Conservation (phyloP, 2,329 filamentous ascomycete genomes). For the Botrytis sinoallii region DNA sequence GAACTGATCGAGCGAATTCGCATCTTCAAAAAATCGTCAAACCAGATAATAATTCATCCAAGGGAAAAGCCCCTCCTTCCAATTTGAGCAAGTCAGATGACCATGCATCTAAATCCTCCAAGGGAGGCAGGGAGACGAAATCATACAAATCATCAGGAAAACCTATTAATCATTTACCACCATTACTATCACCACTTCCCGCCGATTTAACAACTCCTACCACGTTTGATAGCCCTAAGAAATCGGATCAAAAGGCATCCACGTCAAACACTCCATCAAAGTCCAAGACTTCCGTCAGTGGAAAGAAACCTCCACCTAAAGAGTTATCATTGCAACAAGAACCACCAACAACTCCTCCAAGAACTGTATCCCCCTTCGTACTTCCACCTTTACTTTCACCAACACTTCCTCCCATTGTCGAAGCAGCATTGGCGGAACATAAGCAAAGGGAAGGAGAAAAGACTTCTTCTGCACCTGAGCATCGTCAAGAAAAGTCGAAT, state of each 20-base stretch:
- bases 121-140: slow-evolving; percentile 16
- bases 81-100: slow-evolving; percentile 25
- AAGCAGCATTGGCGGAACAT: slow-evolving; percentile 31
- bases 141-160: slow-evolving; percentile 10
- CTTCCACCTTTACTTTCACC: slow-evolving; percentile 36
- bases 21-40: slow-evolving; percentile 25
- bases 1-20: slow-evolving; percentile 26
- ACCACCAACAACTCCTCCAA: slow-evolving; percentile 23
- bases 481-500: slow-evolving; percentile 14
- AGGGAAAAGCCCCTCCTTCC: slow-evolving; percentile 25
- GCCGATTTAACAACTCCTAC: slow-evolving; percentile 12
- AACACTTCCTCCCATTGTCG: slow-evolving; percentile 35
- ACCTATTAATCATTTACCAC: slow-evolving; percentile 17
- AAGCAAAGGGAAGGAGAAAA: slow-evolving; percentile 18
- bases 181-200: slow-evolving; percentile 20
- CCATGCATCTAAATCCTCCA: slow-evolving; percentile 22
- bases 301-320: slow-evolving; percentile 12
- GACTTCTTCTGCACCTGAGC: slow-evolving; percentile 11
- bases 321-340: slow-evolving; percentile 3
- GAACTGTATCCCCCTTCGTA: slow-evolving; percentile 20
- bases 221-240: slow-evolving; percentile 18
- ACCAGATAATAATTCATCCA: slow-evolving; percentile 22
- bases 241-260: slow-evolving; percentile 12
- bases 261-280: slow-evolving; percentile 27
- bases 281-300: slow-evolving; percentile 16